These are phyloP conservation scores for Chaetoscypha palmicola DNA, from an alignment of 2,329 filamentous ascomycete genomes.

Conservation along the genomic window DNA sequence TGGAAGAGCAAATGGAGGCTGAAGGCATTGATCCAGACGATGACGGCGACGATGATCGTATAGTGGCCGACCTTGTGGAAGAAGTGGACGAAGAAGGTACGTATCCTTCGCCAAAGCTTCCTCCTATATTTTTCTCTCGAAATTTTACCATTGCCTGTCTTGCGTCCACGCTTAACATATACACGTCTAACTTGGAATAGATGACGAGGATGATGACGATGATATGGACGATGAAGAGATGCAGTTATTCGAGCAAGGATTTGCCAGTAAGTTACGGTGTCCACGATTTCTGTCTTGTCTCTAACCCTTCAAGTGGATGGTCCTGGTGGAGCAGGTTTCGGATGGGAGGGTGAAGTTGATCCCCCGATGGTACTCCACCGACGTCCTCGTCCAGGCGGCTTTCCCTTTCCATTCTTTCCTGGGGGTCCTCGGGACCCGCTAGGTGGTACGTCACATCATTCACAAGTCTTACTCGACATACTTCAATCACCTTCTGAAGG, in stretches of 20 bases:
- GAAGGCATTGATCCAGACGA: conserved; percentile 46
- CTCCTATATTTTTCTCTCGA: too few species aligned
- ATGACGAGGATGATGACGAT: conserved; percentile 65
- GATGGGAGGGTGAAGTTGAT: conserved; percentile 52
- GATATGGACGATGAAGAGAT: conserved; percentile 62
- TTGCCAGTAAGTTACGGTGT: conserved; percentile 42
- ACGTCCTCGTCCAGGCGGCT: conserved; percentile 45
- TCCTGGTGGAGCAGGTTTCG: conserved; percentile 36
- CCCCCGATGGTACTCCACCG: conserved; percentile 39
- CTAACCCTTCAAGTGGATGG: conserved; percentile 17
- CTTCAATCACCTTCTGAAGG: not conserved
- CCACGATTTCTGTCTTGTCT: not conserved
- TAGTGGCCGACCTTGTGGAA: conserved; percentile 43
- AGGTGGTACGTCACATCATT: conserved; percentile 37
- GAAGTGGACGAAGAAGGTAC: conserved; percentile 55
- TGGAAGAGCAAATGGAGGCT: conserved; percentile 31
- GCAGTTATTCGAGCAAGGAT: conserved; percentile 53
- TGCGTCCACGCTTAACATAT: conserved; percentile 19
- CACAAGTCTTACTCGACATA: not conserved
- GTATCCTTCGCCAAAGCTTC: too few species aligned
- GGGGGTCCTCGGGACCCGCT: conserved; percentile 47
- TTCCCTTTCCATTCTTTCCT: conserved; percentile 57
- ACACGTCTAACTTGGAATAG: conserved; percentile 18
- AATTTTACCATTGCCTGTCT: not conserved
- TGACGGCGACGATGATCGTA: conserved; percentile 37